phyloP scores from a whole-genome alignment of 1,284 basidiomycete genomes.

The Mrakiaceae sp. region DNA sequence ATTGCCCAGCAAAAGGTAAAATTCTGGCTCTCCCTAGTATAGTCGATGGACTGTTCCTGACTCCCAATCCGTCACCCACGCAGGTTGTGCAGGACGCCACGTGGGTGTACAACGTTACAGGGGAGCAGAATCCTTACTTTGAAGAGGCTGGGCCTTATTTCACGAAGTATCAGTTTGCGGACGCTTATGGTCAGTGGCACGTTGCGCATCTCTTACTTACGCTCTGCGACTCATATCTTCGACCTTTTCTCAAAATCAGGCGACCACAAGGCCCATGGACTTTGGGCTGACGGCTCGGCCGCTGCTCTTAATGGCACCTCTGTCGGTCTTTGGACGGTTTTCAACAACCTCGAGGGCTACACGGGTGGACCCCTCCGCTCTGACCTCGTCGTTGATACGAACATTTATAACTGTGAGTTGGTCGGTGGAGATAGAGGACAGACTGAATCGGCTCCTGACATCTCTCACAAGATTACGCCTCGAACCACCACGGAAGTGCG shows the following conservation, averaged over 20 bases:
- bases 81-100: slow-evolving; percentile 27
- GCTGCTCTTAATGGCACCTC: slow-evolving; percentile 6
- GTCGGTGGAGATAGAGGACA: neutral
- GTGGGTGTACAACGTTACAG: neutral
- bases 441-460: neutral
- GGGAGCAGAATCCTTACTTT: no score
- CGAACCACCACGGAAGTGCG: slow-evolving; percentile 27
- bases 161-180: slow-evolving; percentile 25
- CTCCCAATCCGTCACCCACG: no score
- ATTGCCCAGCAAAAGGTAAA: slow-evolving; percentile 12
- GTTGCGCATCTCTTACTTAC: no score
- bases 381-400: slow-evolving; percentile 26
- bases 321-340: slow-evolving; percentile 27
- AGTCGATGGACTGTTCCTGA: no score
- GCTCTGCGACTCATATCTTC: no score
- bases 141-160: slow-evolving; percentile 19
- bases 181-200: slow-evolving; percentile 10
- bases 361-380: slow-evolving; percentile 24
- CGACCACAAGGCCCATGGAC: slow-evolving; percentile 24
- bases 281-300: slow-evolving; percentile 26
- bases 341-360: slow-evolving; percentile 27
- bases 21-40: no score
- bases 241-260: neutral
- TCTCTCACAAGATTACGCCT: slow-evolving; percentile 11
- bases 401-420: slow-evolving; percentile 26